Percentiles rank a stretch among this genome's conserved stretches.
These are phyloP conservation scores for Ocimum tenuiflorum DNA, from an alignment of 257 asterid species.

Conservation along the genomic window DNA sequence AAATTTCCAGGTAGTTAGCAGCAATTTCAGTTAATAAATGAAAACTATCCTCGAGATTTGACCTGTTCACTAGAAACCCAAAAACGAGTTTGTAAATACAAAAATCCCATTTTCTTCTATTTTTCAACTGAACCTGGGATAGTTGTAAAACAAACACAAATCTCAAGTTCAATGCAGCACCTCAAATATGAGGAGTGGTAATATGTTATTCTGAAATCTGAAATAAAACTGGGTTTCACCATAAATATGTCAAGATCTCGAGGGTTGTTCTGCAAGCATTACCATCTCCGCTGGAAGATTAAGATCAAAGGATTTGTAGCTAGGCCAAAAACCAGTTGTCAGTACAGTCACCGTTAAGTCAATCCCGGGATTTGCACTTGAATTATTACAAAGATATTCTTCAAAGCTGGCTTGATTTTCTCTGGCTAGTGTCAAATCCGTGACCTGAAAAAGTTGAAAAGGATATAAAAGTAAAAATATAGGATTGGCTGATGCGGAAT, in stretches of 20 bases:
- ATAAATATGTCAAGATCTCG: not conserved
- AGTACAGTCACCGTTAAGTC: constrained; percentile 91
- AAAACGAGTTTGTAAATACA: not conserved
- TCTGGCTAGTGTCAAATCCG: constrained; percentile 90
- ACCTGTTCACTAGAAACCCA: not conserved
- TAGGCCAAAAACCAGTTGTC: constrained; percentile 99
- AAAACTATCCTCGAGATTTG: not conserved
- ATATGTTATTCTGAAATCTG: not conserved
- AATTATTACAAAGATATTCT: constrained; percentile 64
- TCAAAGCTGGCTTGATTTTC: constrained; percentile 84
- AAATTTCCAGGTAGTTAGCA: constrained; percentile 10
- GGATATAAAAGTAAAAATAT: not conserved
- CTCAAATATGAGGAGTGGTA: not conserved
- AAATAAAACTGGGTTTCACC: not conserved
- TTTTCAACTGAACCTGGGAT: not conserved
- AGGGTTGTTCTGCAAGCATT: constrained; percentile 5
- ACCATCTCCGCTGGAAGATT: constrained; percentile 98
- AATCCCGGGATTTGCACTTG: constrained; percentile 78
- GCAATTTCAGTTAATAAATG: not conserved
- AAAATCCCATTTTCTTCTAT: not conserved
- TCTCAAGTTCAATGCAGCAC: not conserved
- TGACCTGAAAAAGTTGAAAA: constrained; percentile 49
- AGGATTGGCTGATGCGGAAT: not conserved
- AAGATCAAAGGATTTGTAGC: constrained; percentile 95
- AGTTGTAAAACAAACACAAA: not conserved